These are phyloP conservation scores for Thelephora terrestris DNA, from an alignment of 1,284 basidiomycete species.

Conservation along the genomic window DNA sequence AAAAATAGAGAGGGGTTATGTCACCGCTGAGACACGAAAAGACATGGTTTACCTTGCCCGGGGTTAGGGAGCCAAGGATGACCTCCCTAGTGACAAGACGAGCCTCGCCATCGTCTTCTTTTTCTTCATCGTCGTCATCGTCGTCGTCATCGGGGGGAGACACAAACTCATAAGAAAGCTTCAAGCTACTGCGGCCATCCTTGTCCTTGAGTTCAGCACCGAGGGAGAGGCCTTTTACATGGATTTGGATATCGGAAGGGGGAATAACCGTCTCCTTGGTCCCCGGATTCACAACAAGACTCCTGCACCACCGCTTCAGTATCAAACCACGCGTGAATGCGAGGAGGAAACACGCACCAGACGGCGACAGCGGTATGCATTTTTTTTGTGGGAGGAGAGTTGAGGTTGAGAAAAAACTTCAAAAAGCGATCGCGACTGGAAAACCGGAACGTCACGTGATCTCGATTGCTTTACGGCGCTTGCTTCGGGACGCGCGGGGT, in stretches of 20 bases:
- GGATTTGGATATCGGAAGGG: conserved; percentile 62
- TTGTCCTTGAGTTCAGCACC: conserved; percentile 62
- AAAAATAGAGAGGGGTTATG: background rate
- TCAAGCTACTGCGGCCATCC: conserved; percentile 67
- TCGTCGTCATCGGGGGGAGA: conserved; percentile 40
- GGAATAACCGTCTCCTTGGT: conserved; percentile 54
- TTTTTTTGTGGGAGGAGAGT: conserved; percentile 11
- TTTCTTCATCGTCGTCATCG: conserved; percentile 40
- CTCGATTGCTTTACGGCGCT: background rate
- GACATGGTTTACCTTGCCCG: conserved; percentile 50
- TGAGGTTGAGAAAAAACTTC: conserved; percentile 11
- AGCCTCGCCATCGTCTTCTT: conserved; percentile 29
- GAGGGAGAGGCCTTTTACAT: conserved; percentile 67
- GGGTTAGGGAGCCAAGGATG: conserved; percentile 53
- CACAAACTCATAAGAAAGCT: conserved; percentile 53
- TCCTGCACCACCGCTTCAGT: conserved; percentile 33
- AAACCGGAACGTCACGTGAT: background rate
- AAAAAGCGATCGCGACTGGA: conserved; percentile 6
- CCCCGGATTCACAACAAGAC: conserved; percentile 49
- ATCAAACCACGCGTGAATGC: conserved; percentile 6
- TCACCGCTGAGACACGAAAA: background rate
- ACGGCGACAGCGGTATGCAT: conserved; percentile 54
- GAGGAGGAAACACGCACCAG: conserved; percentile 34
- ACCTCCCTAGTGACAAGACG: conserved; percentile 19
- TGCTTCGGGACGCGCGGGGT: no score